Conservation (phyloP, 306 rosid species). For the Cicer cuneatum region DNA sequence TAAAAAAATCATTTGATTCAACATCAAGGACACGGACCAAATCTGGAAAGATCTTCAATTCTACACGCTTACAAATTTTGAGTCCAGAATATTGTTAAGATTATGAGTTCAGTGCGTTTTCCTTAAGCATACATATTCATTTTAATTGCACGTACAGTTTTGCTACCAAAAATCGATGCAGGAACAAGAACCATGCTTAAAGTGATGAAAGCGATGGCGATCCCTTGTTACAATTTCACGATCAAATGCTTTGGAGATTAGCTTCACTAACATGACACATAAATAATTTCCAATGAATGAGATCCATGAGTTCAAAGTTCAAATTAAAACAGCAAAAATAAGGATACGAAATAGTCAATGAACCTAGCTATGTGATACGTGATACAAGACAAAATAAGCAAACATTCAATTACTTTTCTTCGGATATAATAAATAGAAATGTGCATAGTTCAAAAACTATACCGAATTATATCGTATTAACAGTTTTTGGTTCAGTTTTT, state of each 20-base stretch:
- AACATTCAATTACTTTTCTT: no score
- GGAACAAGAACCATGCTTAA: slow-evolving; percentile 70
- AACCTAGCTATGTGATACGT: no score
- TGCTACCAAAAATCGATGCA: slow-evolving; percentile 78
- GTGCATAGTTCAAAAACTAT: no score
- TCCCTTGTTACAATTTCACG: slow-evolving; percentile 78
- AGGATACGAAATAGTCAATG: no score
- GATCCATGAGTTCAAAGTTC: no score
- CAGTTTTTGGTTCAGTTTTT: no score
- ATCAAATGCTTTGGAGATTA: slow-evolving; percentile 65
- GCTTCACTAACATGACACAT: slow-evolving; percentile 48
- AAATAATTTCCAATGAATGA: no score
- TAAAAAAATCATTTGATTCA: slow-evolving; percentile 74
- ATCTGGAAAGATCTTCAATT: slow-evolving; percentile 55
- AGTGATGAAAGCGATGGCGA: slow-evolving; percentile 85
- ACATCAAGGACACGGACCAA: slow-evolving; percentile 68
- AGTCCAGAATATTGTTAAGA: slow-evolving; percentile 68
- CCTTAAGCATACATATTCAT: slow-evolving; percentile 59
- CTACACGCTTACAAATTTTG: slow-evolving; percentile 61
- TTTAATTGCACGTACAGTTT: slow-evolving; percentile 4
- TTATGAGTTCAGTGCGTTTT: slow-evolving; percentile 58
- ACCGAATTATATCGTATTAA: no score
- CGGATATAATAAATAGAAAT: no score
- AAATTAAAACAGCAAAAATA: no score
- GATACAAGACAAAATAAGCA: no score